Percentiles rank a stretch among this genome's conserved stretches.
phyloP scores from a whole-genome alignment of 2,329 filamentous ascomycete species.

The Hymenoscyphus fraxineus region DNA sequence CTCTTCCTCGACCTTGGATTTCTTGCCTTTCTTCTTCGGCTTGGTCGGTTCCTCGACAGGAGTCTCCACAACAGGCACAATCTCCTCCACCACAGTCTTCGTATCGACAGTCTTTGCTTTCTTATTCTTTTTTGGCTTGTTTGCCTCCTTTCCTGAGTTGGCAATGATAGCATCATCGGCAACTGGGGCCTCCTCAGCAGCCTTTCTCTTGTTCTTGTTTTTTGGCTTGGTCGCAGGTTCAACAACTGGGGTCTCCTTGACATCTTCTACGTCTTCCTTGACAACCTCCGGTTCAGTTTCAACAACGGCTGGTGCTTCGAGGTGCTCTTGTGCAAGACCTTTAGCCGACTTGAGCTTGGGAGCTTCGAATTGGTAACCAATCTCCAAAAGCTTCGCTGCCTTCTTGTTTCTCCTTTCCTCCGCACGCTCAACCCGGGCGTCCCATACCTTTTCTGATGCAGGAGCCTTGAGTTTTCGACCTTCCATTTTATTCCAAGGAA shows the following conservation, averaged over 20 bases:
- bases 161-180: neutral
- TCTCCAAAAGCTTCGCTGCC: slow-evolving; percentile 68
- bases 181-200: neutral
- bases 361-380: slow-evolving; percentile 80
- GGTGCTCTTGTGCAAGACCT: slow-evolving; percentile 43
- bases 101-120: slow-evolving; percentile 12
- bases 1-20: slow-evolving; percentile 15
- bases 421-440: slow-evolving; percentile 69
- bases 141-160: slow-evolving; percentile 28
- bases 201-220: slow-evolving; percentile 8
- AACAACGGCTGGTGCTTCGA: slow-evolving; percentile 25
- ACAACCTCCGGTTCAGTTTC: slow-evolving; percentile 25
- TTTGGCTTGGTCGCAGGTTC: slow-evolving; percentile 11
- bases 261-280: neutral
- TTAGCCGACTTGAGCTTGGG: slow-evolving; percentile 66
- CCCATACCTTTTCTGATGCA: slow-evolving; percentile 72
- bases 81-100: slow-evolving; percentile 13
- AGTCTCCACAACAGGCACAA: slow-evolving; percentile 8
- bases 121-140: slow-evolving; percentile 28
- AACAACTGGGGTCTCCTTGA: slow-evolving; percentile 25
- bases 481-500: slow-evolving; percentile 84
- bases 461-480: slow-evolving; percentile 71
- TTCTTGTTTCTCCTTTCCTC: slow-evolving; percentile 65
- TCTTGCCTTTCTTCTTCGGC: slow-evolving; percentile 25
- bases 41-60: slow-evolving; percentile 10